Evolutionary conservation across 495 filamentous ascomycete genomes (phyloP), one percentile per base, ranked within the genome.

Genomic region (Bathelium albidoporum): DNA sequence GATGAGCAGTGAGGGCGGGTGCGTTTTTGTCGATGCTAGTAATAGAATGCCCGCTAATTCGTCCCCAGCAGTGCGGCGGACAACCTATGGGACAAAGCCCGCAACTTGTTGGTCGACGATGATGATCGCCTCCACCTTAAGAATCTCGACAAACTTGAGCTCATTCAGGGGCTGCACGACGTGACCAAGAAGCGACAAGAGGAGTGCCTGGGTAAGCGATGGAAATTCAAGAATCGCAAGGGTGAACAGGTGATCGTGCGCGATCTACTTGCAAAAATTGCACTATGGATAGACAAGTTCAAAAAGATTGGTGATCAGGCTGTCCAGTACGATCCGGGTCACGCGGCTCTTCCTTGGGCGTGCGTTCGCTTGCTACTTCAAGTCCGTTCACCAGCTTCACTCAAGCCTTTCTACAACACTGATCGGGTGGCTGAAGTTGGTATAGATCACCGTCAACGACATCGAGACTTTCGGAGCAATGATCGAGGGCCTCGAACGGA

Each of bases 321-420:
- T 14, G 64, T 68, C 9, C 59, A 64, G 41, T 71, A 67, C 61
- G 69, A 72, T 32, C 69, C 64, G 2, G 41, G 32, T 9, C 70
- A 71, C 66, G 69, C 69, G 1, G 66, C 70, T 10, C 53, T 72
- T 10, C 70, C 70, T 9, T 72, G 69, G 70, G 70, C 70, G 20
- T 69, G 39, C 11, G 64, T 72, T 34, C 64, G 70, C 31, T 69
- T 71, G 31, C 34, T 71, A 1, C 63, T 72, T 22, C 62, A 72
- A 49, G 60, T n/a, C n/a, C n/a, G n/a, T n/a, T n/a, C n/a, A n/a
- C 70, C 29, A 5, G 22, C 31, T 10, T 14, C 49, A 32, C 0
- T 32, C 16, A 20, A 29, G 22, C 9, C 16, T 10, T 7, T 7
- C 29, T 26, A n/a, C 24, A 29, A n/a, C 5, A 29, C 20, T 5